These are phyloP conservation scores for Calendula officinalis DNA, from an alignment of 129 eudicot genomes.

Conservation along the genomic window DNA sequence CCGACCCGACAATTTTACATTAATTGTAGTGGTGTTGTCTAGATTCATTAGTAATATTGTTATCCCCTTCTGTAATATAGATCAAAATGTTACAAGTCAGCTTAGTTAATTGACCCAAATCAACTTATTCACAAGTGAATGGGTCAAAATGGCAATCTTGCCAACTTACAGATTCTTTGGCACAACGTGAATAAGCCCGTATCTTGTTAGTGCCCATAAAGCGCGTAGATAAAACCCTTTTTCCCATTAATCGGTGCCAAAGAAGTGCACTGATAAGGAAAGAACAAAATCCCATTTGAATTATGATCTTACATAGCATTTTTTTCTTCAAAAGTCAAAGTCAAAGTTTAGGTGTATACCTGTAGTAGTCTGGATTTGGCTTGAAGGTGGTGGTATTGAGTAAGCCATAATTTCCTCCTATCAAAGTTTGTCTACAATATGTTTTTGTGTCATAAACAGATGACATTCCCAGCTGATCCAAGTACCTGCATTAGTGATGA, in stretches of 20 bases:
- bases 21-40: slow-evolving; percentile 44
- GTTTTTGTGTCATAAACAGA: slow-evolving; percentile 57
- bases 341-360: slow-evolving; percentile 32
- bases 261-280: slow-evolving; percentile 70
- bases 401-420: slow-evolving; percentile 90
- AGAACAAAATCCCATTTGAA: neutral
- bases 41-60: slow-evolving; percentile 61
- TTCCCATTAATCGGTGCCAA: slow-evolving; percentile 88
- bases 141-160: neutral
- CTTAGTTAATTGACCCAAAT: neutral
- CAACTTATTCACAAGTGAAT: neutral
- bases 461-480: slow-evolving; percentile 86
- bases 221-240: slow-evolving; percentile 53
- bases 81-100: neutral
- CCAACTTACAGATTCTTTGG: slow-evolving; percentile 72
- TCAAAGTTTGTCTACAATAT: slow-evolving; percentile 69
- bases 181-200: slow-evolving; percentile 82
- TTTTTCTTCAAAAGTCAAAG: slow-evolving; percentile 15
- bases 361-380: slow-evolving; percentile 93
- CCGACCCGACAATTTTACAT: slow-evolving; percentile 36
- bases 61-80: slow-evolving; percentile 57
- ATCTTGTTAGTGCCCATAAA: slow-evolving; percentile 57
- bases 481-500: slow-evolving; percentile 44
- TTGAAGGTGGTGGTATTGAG: slow-evolving; percentile 64
- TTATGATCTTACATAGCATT: neutral